Evolutionary conservation across 1,284 basidiomycete species (phyloP).

Genomic region (Mrakiaceae sp.): DNA sequence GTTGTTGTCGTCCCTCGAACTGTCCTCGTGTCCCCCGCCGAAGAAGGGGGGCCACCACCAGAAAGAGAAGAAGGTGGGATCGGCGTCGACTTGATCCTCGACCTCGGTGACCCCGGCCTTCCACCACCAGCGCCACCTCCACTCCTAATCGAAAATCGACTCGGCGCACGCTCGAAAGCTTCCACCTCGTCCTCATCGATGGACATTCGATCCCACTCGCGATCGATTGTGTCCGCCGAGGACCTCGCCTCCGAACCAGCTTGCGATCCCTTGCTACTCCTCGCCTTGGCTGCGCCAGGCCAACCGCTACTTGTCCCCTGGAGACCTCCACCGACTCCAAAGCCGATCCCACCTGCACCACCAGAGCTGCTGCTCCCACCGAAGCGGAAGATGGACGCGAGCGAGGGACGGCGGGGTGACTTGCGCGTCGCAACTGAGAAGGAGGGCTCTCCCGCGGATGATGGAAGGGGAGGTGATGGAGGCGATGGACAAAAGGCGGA

Average conservation of each 20-base stretch:
- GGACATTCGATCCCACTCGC: slow-evolving; percentile 4
- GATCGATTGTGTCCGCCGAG: neutral
- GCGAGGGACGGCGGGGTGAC: slow-evolving; percentile 3
- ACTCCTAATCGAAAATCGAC: too few relatives aligned
- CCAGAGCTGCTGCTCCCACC: neutral
- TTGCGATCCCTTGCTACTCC: neutral
- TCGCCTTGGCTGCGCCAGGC: too few relatives aligned
- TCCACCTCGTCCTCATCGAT: neutral
- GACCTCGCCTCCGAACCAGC: neutral
- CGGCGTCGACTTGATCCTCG: too few relatives aligned
- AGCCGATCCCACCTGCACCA: too few relatives aligned
- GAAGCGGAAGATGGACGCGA: slow-evolving; percentile 9
- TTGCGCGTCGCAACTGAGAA: neutral
- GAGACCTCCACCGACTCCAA: too few relatives aligned
- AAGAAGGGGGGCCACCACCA: too few relatives aligned
- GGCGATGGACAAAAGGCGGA: neutral
- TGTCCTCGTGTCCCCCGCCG: too few relatives aligned
- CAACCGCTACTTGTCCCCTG: too few relatives aligned
- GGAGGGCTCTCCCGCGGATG: neutral
- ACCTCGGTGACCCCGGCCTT: too few relatives aligned
- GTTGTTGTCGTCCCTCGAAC: too few relatives aligned
- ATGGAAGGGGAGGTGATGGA: neutral
- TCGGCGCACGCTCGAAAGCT: neutral
- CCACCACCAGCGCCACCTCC: too few relatives aligned
- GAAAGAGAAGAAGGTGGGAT: too few relatives aligned